These are phyloP conservation scores for Naematelia aurantialba DNA, from an alignment of 768 basidiomycete species.

Conservation along the genomic window DNA sequence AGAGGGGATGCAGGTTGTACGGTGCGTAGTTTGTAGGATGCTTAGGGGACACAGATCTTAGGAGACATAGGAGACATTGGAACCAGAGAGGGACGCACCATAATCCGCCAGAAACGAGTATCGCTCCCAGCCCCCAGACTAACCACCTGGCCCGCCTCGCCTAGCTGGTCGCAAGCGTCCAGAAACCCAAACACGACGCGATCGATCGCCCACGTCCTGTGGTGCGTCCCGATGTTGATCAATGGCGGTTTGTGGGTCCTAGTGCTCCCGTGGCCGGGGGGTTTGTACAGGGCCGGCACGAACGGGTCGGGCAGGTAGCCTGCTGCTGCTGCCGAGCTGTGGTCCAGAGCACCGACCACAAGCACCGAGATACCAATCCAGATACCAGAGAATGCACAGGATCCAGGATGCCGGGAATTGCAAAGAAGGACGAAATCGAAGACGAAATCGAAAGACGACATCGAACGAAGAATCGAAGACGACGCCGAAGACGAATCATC, in stretches of 20 bases:
- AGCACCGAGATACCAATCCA: too few relatives aligned
- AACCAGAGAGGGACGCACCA: slow-evolving; percentile 53
- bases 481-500: too few relatives aligned
- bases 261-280: slow-evolving; percentile 48
- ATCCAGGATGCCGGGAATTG: too few relatives aligned
- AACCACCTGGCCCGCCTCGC: slow-evolving; percentile 70
- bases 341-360: too few relatives aligned
- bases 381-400: too few relatives aligned
- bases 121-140: slow-evolving; percentile 94
- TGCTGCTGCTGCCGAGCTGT: slow-evolving; percentile 69
- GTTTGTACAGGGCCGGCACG: slow-evolving; percentile 64
- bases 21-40: too few relatives aligned
- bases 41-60: too few relatives aligned
- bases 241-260: slow-evolving; percentile 66
- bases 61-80: too few relatives aligned
- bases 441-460: too few relatives aligned
- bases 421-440: too few relatives aligned
- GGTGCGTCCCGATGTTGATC: slow-evolving; percentile 92
- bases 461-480: too few relatives aligned
- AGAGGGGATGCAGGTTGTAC: too few relatives aligned
- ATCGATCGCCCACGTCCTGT: slow-evolving; percentile 77
- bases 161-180: slow-evolving; percentile 32
- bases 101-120: slow-evolving; percentile 87
- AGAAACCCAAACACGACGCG: slow-evolving; percentile 67
- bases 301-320: slow-evolving; percentile 78